A percentile compares a stretch with the other conserved stretches of the same genome.
phyloP scores from a whole-genome alignment of 148 eudicot species.

The Chenopodium album region DNA sequence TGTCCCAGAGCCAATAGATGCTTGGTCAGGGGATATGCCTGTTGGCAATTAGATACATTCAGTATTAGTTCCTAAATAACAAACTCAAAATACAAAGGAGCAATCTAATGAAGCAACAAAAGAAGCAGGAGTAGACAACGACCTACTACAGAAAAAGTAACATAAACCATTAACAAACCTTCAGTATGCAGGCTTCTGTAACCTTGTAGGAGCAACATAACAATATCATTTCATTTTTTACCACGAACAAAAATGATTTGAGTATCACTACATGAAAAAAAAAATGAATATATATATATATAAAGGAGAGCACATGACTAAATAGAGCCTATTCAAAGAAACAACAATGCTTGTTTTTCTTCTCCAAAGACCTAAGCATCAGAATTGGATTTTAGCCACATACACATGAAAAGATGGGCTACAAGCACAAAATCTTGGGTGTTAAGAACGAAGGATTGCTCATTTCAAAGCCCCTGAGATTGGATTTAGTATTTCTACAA shows the following conservation, averaged over 20 bases:
- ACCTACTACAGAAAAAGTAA: background rate
- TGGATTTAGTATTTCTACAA: background rate
- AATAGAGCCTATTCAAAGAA: no score
- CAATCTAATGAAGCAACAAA: background rate
- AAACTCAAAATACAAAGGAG: background rate
- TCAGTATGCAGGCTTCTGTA: background rate
- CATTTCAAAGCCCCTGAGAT: no score
- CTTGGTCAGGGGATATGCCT: slow-evolving; percentile 81
- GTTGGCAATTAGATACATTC: slow-evolving; percentile 16
- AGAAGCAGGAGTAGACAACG: background rate
- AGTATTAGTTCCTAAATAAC: background rate
- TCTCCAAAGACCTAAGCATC: no score
- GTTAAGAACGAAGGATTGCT: no score
- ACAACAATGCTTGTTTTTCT: no score
- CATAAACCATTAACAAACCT: background rate
- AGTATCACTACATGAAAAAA: background rate
- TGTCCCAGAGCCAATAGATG: slow-evolving; percentile 73
- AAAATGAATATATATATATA: no score
- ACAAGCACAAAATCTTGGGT: no score
- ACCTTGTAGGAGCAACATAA: background rate
- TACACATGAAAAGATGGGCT: no score
- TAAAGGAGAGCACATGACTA: no score
- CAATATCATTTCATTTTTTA: no score
- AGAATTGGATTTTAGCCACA: no score
- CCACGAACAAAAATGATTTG: background rate